These are phyloP conservation scores for Pseudotsuga menziesii DNA, from an alignment of 75 land plant genomes.

Conservation along the genomic window DNA sequence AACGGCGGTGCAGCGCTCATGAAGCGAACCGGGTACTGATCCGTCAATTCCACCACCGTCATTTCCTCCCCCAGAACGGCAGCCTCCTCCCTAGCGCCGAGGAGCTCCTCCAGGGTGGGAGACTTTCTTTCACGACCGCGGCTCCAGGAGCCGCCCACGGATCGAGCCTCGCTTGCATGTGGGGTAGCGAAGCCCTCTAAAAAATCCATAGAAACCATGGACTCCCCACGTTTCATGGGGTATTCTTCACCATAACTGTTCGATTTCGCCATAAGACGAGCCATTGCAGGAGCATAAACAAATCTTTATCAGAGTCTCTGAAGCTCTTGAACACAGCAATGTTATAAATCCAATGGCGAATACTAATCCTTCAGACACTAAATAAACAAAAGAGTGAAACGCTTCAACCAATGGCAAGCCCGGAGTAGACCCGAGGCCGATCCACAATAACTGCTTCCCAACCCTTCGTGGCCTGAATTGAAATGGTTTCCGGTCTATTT, in stretches of 20 bases:
- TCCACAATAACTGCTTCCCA: too few species aligned
- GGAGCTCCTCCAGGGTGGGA: not conserved
- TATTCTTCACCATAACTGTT: not conserved
- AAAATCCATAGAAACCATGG: not conserved
- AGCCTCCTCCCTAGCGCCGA: not conserved
- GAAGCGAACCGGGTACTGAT: not conserved
- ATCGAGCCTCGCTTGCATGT: not conserved
- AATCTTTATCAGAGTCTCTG: too few species aligned
- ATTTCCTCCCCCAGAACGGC: slow-evolving; percentile 9
- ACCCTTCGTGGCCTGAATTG: not conserved
- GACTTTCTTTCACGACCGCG: not conserved
- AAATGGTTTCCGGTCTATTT: not conserved
- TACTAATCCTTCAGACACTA: too few species aligned
- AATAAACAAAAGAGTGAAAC: too few species aligned
- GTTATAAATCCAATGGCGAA: too few species aligned
- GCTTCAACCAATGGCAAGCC: too few species aligned
- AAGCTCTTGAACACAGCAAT: too few species aligned
- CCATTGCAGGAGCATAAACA: too few species aligned
- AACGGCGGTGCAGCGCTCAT: slow-evolving; percentile 15
- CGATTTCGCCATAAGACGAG: not conserved
- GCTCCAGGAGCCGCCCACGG: not conserved
- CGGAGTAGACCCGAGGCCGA: too few species aligned
- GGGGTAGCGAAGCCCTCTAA: not conserved
- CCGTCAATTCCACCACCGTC: not conserved
- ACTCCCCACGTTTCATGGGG: not conserved